These are phyloP conservation scores for Jimgerdemannia flammicorona DNA, from an alignment of 192 early-diverging fungal species.

Conservation along the genomic window DNA sequence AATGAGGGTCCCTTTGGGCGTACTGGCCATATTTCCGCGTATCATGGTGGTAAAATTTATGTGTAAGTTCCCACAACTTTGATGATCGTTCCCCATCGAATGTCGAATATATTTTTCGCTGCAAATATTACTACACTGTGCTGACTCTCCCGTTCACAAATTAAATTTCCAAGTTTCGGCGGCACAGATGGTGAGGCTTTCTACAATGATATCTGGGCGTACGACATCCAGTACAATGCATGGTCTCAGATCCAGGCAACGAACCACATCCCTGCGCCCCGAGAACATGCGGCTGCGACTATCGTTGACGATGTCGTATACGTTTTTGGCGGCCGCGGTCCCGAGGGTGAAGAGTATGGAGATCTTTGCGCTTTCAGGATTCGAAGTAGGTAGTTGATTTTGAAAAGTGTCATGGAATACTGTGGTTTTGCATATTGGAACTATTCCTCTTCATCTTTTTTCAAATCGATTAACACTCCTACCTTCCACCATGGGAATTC, in stretches of 20 bases:
- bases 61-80: constrained; percentile 2
- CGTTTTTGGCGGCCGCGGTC: constrained; percentile 47
- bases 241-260: constrained; percentile 39
- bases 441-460: not conserved
- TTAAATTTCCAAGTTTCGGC: constrained; percentile 38
- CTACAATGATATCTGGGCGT: constrained; percentile 58
- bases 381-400: constrained; percentile 24
- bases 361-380: constrained; percentile 52
- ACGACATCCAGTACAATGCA: constrained; percentile 31
- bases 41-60: constrained; percentile 15
- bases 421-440: not conserved
- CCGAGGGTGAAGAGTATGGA: constrained; percentile 34
- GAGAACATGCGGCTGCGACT: constrained; percentile 28
- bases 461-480: not conserved
- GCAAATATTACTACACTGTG: not conserved
- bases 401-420: too few species aligned
- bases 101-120: not conserved
- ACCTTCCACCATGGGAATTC: not conserved
- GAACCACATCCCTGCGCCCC: constrained; percentile 40
- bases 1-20: constrained; percentile 12
- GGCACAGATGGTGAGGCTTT: constrained; percentile 43
- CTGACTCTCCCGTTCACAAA: not conserved
- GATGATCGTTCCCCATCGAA: too few species aligned
- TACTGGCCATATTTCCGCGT: constrained; percentile 13
- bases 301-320: constrained; percentile 49